phyloP scores from a whole-genome alignment of 306 rosid genomes.

The Carpinus fangiana region DNA sequence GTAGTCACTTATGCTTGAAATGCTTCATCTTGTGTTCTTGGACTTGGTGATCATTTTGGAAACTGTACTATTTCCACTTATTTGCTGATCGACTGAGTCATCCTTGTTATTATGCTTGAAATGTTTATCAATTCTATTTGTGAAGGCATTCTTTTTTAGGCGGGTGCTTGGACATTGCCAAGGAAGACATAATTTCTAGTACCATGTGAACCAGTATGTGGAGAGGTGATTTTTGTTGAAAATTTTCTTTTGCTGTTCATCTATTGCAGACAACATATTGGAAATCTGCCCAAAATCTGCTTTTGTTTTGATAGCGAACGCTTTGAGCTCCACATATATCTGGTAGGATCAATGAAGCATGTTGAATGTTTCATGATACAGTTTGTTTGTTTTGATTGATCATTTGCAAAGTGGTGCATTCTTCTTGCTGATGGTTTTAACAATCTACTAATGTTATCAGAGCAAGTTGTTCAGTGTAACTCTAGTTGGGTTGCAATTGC shows the following conservation, averaged over 20 bases:
- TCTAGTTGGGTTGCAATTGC: neutral
- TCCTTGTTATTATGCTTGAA: neutral
- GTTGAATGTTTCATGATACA: neutral
- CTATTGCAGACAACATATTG: constrained; percentile 4
- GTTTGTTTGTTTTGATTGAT: neutral
- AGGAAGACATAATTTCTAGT: neutral
- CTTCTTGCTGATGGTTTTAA: neutral
- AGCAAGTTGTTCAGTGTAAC: neutral
- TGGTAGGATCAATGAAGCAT: constrained; percentile 3
- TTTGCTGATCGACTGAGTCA: neutral
- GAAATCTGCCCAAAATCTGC: constrained; percentile 7
- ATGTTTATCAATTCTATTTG: neutral
- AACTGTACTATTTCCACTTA: neutral
- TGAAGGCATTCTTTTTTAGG: neutral
- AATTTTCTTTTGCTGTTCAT: neutral
- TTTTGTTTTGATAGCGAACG: constrained; percentile 1
- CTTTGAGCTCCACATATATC: neutral
- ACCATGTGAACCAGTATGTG: neutral
- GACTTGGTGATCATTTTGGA: neutral
- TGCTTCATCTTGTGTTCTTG: neutral
- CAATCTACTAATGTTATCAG: neutral
- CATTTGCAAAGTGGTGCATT: neutral
- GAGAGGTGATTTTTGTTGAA: neutral
- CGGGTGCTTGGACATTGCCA: neutral
- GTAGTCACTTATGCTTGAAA: neutral